These are phyloP conservation scores for Aspergillus carlsbadensis DNA, from an alignment of 495 filamentous ascomycete genomes.

Conservation along the genomic window DNA sequence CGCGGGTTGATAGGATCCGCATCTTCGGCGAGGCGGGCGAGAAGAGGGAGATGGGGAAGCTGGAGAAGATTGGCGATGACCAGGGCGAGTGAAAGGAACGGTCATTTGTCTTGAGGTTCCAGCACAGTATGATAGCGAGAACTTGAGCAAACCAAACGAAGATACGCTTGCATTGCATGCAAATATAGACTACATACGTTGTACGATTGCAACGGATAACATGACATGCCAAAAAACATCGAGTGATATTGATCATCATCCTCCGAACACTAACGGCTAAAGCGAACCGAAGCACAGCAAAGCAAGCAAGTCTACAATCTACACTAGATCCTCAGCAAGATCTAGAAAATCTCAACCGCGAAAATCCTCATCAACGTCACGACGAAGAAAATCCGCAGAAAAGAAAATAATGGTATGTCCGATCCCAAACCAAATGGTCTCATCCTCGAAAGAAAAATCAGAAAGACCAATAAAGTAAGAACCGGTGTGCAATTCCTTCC, in stretches of 20 bases:
- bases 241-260: not conserved
- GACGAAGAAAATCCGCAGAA: conserved; percentile 15
- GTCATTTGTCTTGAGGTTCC: not conserved
- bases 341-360: too few relatives aligned
- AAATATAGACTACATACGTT: too few relatives aligned
- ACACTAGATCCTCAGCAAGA: too few relatives aligned
- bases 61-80: conserved; percentile 92
- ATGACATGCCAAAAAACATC: not conserved
- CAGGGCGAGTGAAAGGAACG: conserved; percentile 49
- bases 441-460: conserved; percentile 39
- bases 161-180: too few relatives aligned
- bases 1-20: conserved; percentile 79
- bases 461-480: conserved; percentile 52
- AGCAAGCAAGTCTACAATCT: too few relatives aligned
- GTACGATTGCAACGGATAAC: not conserved
- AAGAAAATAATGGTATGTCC: conserved; percentile 33
- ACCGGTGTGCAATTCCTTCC: conserved; percentile 59
- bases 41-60: conserved; percentile 87
- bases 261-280: not conserved
- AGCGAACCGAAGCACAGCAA: too few relatives aligned
- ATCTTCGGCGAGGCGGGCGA: conserved; percentile 91
- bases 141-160: not conserved
- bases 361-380: conserved; percentile 13
- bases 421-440: conserved; percentile 54
- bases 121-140: not conserved